Percentiles rank a stretch among this genome's conserved stretches.
These are phyloP conservation scores for Suillus ampliporus DNA, from an alignment of 768 basidiomycete species.

Conservation along the genomic window DNA sequence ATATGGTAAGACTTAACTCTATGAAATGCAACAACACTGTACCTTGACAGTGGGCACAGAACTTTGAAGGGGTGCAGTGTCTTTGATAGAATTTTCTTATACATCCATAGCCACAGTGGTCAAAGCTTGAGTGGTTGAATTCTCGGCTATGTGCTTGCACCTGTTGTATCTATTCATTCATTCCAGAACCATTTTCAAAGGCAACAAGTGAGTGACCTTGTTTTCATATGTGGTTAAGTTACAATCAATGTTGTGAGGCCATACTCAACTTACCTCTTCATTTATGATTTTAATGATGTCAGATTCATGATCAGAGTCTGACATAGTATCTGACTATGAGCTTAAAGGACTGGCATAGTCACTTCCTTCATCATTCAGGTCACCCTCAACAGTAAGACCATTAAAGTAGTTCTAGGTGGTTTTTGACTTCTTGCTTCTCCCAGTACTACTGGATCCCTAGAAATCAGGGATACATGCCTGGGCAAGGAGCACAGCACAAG, in stretches of 20 bases:
- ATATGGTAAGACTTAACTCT: background rate
- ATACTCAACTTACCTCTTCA: background rate
- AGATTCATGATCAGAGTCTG: background rate
- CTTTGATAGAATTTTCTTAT: background rate
- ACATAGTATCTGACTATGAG: background rate
- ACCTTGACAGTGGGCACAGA: too few relatives aligned
- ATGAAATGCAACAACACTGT: too few relatives aligned
- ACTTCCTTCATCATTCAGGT: background rate
- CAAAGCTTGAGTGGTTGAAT: background rate
- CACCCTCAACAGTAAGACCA: background rate
- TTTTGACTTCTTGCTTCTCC: background rate
- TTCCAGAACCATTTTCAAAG: too few relatives aligned
- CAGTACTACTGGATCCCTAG: too few relatives aligned
- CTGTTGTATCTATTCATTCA: too few relatives aligned
- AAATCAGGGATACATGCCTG: too few relatives aligned
- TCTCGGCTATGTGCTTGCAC: too few relatives aligned
- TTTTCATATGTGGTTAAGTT: background rate
- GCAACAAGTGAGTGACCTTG: background rate
- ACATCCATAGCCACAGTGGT: background rate
- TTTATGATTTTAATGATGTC: background rate
- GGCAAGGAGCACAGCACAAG: too few relatives aligned
- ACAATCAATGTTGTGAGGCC: background rate
- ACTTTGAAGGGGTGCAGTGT: background rate
- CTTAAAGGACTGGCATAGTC: background rate
- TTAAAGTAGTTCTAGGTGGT: background rate